Evolutionary conservation across 2,329 filamentous ascomycete genomes (phyloP).

Genomic region (Fusarium coicis): DNA sequence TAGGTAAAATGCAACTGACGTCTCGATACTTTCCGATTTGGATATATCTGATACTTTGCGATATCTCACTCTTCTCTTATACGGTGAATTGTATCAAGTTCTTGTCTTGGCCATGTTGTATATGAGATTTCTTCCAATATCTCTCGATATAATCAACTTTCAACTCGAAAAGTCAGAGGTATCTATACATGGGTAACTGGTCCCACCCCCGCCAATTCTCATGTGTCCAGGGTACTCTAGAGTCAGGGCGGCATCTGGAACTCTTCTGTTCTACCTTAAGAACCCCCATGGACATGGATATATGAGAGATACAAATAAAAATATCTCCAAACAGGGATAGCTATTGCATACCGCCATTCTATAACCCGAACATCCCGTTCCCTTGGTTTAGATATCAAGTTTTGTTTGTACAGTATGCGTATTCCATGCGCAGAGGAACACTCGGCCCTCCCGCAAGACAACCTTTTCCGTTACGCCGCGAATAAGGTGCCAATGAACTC

Average conservation of each 20-base stretch:
- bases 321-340: background rate
- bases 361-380: background rate
- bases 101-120: background rate
- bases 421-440: background rate
- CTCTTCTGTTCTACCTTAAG: background rate
- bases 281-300: background rate
- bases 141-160: too few species aligned
- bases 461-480: background rate
- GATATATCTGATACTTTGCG: background rate
- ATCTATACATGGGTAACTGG: background rate
- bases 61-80: background rate
- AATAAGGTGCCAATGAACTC: background rate
- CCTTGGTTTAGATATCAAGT: background rate
- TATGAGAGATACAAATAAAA: slow-evolving; percentile 9
- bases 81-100: too few species aligned
- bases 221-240: slow-evolving; percentile 11
- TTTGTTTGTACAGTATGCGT: too few species aligned
- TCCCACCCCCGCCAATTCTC: slow-evolving; percentile 33
- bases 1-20: too few species aligned
- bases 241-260: background rate
- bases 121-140: background rate
- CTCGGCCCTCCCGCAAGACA: background rate
- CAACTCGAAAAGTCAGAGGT: background rate
- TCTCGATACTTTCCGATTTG: background rate
- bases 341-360: slow-evolving; percentile 24